phyloP scores from a whole-genome alignment of 2,329 filamentous ascomycete species.

The Penicillium sp. region DNA sequence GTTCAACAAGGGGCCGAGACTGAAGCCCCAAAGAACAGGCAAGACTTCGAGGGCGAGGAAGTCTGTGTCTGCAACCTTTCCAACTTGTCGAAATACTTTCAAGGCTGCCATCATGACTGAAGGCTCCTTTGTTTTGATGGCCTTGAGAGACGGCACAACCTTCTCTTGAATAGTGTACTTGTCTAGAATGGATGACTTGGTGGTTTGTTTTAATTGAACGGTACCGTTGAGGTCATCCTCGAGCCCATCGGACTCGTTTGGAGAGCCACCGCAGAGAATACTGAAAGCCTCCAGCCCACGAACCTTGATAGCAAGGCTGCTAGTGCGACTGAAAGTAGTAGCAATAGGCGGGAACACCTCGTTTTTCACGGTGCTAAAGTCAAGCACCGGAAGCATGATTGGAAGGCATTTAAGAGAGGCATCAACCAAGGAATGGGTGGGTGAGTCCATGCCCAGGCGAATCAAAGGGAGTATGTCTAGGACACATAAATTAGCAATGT shows the following conservation, averaged over 20 bases:
- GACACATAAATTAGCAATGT: constrained; percentile 29
- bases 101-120: constrained; percentile 95
- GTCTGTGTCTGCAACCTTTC: constrained; percentile 80
- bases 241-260: constrained; percentile 53
- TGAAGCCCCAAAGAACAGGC: constrained; percentile 90
- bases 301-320: constrained; percentile 92
- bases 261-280: constrained; percentile 81
- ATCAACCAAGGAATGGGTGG: constrained; percentile 88
- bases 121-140: constrained; percentile 96
- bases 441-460: constrained; percentile 80
- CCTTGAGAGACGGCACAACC: constrained; percentile 86
- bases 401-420: constrained; percentile 80
- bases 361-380: constrained; percentile 96
- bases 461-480: constrained; percentile 87
- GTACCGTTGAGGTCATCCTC: constrained; percentile 79
- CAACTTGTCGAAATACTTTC: constrained; percentile 82
- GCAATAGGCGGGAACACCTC: constrained; percentile 94
- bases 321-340: constrained; percentile 88
- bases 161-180: constrained; percentile 99
- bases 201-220: constrained; percentile 53
- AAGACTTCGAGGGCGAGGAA: constrained; percentile 92
- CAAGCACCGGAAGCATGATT: constrained; percentile 81
- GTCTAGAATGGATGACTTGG: constrained; percentile 80
- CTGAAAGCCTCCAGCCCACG: constrained; percentile 88
- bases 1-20: constrained; percentile 84